phyloP scores from a whole-genome alignment of 768 basidiomycete genomes.

The Russula emetica region DNA sequence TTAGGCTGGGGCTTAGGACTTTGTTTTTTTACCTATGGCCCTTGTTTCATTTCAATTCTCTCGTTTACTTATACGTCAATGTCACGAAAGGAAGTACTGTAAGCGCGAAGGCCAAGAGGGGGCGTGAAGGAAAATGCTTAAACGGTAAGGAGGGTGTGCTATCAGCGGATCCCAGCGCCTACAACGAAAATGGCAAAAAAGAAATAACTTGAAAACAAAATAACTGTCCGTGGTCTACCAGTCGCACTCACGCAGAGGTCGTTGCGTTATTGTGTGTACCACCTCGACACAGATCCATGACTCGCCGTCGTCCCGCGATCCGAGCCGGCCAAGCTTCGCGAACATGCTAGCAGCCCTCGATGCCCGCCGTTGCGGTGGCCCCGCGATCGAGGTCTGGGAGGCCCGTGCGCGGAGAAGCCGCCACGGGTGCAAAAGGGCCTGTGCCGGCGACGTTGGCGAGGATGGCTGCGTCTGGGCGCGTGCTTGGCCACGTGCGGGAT shows the following conservation, averaged over 20 bases:
- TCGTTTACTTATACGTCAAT: slow-evolving; percentile 15
- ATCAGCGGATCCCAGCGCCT: slow-evolving; percentile 17
- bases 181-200: background rate
- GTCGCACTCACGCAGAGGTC: slow-evolving; percentile 26
- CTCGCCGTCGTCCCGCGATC: slow-evolving; percentile 28
- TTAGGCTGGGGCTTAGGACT: too few relatives aligned
- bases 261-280: slow-evolving; percentile 33
- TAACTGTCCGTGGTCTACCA: background rate
- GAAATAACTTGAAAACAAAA: background rate
- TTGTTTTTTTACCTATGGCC: too few relatives aligned
- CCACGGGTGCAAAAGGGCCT: slow-evolving; percentile 26
- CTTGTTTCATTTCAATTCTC: slow-evolving; percentile 12
- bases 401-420: slow-evolving; percentile 21
- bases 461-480: slow-evolving; percentile 14
- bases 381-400: slow-evolving; percentile 15
- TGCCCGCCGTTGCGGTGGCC: slow-evolving; percentile 25
- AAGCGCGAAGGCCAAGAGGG: background rate
- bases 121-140: background rate
- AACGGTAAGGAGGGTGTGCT: background rate
- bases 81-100: background rate
- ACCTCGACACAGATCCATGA: slow-evolving; percentile 35
- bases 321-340: slow-evolving; percentile 24
- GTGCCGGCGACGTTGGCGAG: slow-evolving; percentile 29
- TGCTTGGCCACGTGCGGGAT: slow-evolving; percentile 9
- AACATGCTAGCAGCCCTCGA: slow-evolving; percentile 30